Conservation (phyloP, 2,329 filamentous ascomycete genomes). For the Scedosporium aurantiacum region DNA sequence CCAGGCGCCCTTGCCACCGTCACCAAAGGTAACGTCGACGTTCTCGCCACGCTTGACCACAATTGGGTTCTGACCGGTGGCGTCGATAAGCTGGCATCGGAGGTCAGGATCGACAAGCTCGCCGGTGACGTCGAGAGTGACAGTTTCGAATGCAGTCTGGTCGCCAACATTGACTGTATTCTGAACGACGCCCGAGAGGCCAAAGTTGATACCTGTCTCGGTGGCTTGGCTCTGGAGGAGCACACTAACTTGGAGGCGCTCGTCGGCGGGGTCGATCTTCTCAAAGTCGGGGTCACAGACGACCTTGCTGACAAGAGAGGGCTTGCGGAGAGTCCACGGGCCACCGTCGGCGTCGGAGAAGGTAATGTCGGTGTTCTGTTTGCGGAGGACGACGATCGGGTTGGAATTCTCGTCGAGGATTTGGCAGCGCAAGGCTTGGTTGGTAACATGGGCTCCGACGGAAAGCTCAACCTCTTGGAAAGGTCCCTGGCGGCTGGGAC, state of each 20-base stretch:
- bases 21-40: too few species aligned
- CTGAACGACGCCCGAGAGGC: not conserved
- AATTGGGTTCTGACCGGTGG: too few species aligned
- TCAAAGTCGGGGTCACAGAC: conserved; percentile 2
- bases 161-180: not conserved
- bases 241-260: conserved; percentile 1
- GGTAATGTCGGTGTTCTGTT: conserved; percentile 31
- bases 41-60: too few species aligned
- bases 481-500: not conserved
- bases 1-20: too few species aligned
- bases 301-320: not conserved
- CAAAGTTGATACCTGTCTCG: not conserved
- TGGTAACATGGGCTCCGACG: not conserved
- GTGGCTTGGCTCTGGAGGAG: not conserved
- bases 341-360: conserved; percentile 9
- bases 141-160: not conserved
- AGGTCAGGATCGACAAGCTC: conserved; percentile 2
- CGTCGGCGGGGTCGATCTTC: not conserved
- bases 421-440: not conserved
- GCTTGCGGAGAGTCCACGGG: not conserved
- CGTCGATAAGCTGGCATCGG: conserved; percentile 4
- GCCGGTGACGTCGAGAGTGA: conserved; percentile 4
- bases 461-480: not conserved
- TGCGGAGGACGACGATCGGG: conserved; percentile 15
- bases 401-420: not conserved